Evolutionary conservation across 305 asterid species (phyloP), one percentile per base, ranked within the genome.

Genomic region (Fraxinus paxiana): DNA sequence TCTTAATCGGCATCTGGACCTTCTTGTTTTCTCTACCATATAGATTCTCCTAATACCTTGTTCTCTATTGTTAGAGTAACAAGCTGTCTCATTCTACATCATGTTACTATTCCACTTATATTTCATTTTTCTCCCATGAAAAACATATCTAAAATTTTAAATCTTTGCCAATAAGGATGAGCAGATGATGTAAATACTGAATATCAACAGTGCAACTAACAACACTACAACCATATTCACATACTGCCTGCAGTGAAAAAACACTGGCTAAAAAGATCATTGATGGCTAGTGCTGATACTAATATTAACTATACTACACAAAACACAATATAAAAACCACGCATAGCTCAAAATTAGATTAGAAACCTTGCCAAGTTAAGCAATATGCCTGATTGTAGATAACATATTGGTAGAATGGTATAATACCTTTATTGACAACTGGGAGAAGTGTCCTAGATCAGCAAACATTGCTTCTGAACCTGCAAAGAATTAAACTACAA

Each of bases 371-470:
- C n/a, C 72, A 26, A 63, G n/a, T 63, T 22, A 63, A 63, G 34
- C 34, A 24, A 8, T 24, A 63, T 63, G 72, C 72, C 72, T 63
- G 72, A 63, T 63, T 24, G 72, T 24, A 63, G 72, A 24, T 3
- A 22, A 63, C 15, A 59, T 28, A 69, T 30, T 15, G 75, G 43
- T 69, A 31, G 75, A 28, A 30, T 28, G 8, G 77, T 26, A 61
- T 17, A 20, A 10, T 85, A 91, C 95, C 95, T 91, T 87, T 73
- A 91, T 91, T 10, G 96, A 91, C 61, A 89, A 79, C 88, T 90
- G 92, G 73, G 93, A 85, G 80, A 91, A 91, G 80, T 91, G 94
- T 76, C 95, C 95, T 0, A 91, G 91, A 82, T 91, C 93, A 80
- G 96, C 96, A 87, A 91, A 90, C 96, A 91, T 90, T 30, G 96